Evolutionary conservation across 179 eudicot genomes (phyloP), one percentile per base, ranked within the genome.

Genomic region (Silene noctiflora): DNA sequence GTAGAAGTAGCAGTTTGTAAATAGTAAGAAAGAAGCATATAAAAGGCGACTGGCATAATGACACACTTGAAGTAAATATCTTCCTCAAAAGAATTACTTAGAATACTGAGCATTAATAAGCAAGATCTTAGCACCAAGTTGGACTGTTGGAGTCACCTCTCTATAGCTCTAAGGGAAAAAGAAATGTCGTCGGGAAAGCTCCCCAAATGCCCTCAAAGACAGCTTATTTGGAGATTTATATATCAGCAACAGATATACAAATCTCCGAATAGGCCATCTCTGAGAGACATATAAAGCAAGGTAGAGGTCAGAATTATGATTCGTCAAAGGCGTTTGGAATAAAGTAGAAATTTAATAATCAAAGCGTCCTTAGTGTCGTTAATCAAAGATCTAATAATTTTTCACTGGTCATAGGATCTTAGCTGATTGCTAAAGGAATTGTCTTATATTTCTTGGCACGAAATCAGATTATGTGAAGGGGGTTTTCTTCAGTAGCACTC

Each of bases 1-100:
- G 87, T 42, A 68, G 77, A 81, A 2, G 63, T 56, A 75, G 66
- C 75, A 74, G 46, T 65, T 69, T 17, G 69, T 69, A 64, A 67
- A 70, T 35, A 75, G 73, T 58, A 33, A 42, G 58, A 51, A 16
- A 51, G n/a, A 13, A 51, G 58, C 58, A 51, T 51, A 13, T 51
- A 11, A 1, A 51, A 51, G 58, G 17, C 1, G n/a, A 51, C 58
- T 51, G 58, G 6, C 58, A 51, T 51, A 13, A 51, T 51, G 58
- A 51, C 58, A 51, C 58, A 51, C 58, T 51, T 51, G 58, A 51
- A 51, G n/a, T 51, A 51, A 51, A 51, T 13, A 51, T 51, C n/a
- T 51, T 16, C 58, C 58, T 51, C n/a, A 51, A 51, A 51, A 51
- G 4, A 51, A 51, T 12, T 51, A 2, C 58, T 51, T 4, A 51